Conservation (phyloP, 768 basidiomycete species). For the Phanerodontia chrysosporium region DNA sequence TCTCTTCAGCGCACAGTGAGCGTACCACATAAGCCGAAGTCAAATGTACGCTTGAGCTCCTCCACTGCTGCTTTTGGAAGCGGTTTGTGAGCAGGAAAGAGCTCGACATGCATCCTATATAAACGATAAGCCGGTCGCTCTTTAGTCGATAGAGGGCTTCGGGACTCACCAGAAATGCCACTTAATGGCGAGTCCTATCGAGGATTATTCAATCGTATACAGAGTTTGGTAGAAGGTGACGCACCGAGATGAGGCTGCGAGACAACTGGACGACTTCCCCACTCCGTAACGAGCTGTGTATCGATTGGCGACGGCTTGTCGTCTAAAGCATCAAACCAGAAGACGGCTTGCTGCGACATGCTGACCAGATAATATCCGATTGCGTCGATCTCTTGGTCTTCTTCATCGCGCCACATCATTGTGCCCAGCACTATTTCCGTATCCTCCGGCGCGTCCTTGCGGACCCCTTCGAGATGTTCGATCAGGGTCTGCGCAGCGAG, state of each 20-base stretch:
- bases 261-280: not conserved
- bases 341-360: slow-evolving; percentile 1
- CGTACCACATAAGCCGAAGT: slow-evolving; percentile 13
- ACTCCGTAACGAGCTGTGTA: not conserved
- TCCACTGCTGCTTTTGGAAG: not conserved
- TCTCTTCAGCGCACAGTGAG: not conserved
- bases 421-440: not conserved
- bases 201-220: too few relatives aligned
- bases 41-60: slow-evolving; percentile 6
- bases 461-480: not conserved
- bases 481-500: not conserved
- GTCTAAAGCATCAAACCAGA: slow-evolving; percentile 8
- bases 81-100: slow-evolving; percentile 16
- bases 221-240: too few relatives aligned
- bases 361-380: slow-evolving; percentile 13
- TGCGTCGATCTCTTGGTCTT: not conserved
- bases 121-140: not conserved
- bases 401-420: not conserved
- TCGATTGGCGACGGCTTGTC: not conserved
- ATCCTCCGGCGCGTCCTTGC: not conserved
- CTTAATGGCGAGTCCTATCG: not conserved
- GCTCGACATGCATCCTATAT: slow-evolving; percentile 18
- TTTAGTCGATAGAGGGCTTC: not conserved
- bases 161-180: not conserved
- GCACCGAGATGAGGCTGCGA: not conserved